These are phyloP conservation scores for Aspergillus sclerotiicarbonarius DNA, from an alignment of 495 filamentous ascomycete genomes.

Conservation along the genomic window DNA sequence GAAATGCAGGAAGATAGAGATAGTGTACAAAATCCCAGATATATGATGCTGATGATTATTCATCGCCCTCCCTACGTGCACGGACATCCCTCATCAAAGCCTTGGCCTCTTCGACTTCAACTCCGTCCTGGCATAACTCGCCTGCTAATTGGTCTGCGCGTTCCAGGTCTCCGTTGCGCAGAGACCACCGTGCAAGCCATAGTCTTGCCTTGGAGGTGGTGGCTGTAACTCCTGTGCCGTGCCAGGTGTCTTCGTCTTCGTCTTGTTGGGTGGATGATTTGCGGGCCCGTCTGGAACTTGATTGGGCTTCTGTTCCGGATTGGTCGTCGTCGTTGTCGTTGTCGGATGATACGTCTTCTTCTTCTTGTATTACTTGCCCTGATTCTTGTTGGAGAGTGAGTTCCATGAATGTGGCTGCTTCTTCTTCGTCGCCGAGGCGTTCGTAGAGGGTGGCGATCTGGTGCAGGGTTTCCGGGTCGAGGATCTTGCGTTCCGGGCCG, in stretches of 20 bases:
- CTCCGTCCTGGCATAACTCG: conserved; percentile 92
- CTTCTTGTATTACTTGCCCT: conserved; percentile 46
- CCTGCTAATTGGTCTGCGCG: conserved; percentile 78
- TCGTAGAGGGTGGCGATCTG: conserved; percentile 92
- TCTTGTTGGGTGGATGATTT: conserved; percentile 19
- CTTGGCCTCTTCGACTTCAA: conserved; percentile 98
- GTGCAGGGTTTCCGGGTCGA: conserved; percentile 87
- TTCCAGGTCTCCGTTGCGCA: conserved; percentile 67
- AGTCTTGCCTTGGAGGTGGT: conserved; percentile 89
- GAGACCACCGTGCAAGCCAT: conserved; percentile 87
- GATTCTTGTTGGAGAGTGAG: conserved; percentile 83
- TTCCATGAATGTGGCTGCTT: conserved; percentile 92
- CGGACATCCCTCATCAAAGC: conserved; percentile 87
- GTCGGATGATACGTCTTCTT: conserved; percentile 30
- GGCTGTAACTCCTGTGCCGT: conserved; percentile 73
- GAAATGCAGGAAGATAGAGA: background rate
- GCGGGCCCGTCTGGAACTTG: conserved; percentile 16
- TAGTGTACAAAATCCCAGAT: background rate
- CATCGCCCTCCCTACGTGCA: conserved; percentile 64
- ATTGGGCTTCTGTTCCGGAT: conserved; percentile 26
- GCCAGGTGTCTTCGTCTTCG: conserved; percentile 42
- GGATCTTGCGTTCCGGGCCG: conserved; percentile 43
- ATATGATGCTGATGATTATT: background rate
- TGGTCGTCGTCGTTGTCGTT: conserved; percentile 45
- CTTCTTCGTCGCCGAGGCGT: conserved; percentile 65